phyloP scores from a whole-genome alignment of 441 rosid species.

The Populus hybrid region DNA sequence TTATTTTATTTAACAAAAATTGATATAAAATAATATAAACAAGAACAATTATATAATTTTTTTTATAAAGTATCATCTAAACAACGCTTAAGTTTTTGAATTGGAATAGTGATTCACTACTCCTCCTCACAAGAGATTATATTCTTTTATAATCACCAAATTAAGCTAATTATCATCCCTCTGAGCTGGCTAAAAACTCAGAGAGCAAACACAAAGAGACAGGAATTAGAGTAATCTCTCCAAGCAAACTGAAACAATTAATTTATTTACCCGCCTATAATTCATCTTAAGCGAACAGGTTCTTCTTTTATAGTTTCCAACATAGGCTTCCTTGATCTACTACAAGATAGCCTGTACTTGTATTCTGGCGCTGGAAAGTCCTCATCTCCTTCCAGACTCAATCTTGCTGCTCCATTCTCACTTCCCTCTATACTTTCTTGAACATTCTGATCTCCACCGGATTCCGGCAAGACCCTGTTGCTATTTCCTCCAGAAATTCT shows the following conservation, averaged over 20 bases:
- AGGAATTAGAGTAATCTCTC: not conserved
- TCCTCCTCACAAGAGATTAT: not conserved
- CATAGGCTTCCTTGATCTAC: constrained; percentile 57
- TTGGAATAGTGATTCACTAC: too few relatives aligned
- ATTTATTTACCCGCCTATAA: not conserved
- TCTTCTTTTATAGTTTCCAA: constrained; percentile 67
- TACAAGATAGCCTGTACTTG: constrained; percentile 35
- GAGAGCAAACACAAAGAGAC: not conserved
- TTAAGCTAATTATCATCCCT: not conserved
- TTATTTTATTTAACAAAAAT: too few relatives aligned
- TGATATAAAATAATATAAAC: too few relatives aligned
- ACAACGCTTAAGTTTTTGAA: too few relatives aligned
- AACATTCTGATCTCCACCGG: not conserved
- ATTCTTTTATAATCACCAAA: not conserved
- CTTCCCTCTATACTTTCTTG: not conserved
- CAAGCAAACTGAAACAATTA: not conserved
- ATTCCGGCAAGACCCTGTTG: constrained; percentile 28
- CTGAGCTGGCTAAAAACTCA: not conserved
- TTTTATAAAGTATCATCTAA: too few relatives aligned
- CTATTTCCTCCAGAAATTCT: constrained; percentile 29
- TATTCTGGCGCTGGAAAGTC: constrained; percentile 32
- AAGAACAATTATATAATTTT: too few relatives aligned
- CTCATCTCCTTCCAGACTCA: constrained; percentile 25
- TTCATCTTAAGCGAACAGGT: constrained; percentile 26
- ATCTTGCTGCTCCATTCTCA: constrained; percentile 4